phyloP scores from a whole-genome alignment of 441 rosid species.

The Rhodomyrtus psidioides region DNA sequence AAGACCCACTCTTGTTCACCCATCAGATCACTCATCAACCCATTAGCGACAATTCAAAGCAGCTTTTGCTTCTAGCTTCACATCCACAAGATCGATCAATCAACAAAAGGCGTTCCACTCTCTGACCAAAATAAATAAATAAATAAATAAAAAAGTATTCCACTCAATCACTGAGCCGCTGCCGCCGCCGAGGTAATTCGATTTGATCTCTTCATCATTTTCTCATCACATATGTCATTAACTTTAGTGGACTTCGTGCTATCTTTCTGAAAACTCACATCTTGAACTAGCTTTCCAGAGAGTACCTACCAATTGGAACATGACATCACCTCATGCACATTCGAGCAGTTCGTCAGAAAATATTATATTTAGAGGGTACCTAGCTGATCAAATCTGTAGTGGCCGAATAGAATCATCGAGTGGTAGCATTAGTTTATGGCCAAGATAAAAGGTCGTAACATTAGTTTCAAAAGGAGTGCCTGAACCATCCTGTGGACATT shows the following conservation, averaged over 20 bases:
- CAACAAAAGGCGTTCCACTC: neutral
- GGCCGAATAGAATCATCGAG: neutral
- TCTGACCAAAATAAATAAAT: too few relatives aligned
- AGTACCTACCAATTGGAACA: neutral
- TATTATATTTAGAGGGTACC: neutral
- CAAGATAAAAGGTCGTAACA: neutral
- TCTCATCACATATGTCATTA: neutral
- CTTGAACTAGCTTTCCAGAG: neutral
- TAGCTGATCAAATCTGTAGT: neutral
- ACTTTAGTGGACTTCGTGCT: neutral
- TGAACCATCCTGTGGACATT: too few relatives aligned
- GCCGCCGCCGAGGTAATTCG: neutral
- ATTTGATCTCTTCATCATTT: neutral
- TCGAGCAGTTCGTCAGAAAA: neutral
- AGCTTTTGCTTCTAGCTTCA: neutral
- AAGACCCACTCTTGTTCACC: neutral
- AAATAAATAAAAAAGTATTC: neutral
- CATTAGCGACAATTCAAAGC: neutral
- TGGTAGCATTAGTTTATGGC: neutral
- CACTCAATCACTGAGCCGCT: neutral
- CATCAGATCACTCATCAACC: neutral
- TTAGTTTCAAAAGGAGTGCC: neutral
- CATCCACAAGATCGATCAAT: neutral
- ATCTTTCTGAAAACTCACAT: neutral
- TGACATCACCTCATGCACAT: neutral